phyloP scores from a whole-genome alignment of 2,329 filamentous ascomycete species.

The Exophiala bonariae region DNA sequence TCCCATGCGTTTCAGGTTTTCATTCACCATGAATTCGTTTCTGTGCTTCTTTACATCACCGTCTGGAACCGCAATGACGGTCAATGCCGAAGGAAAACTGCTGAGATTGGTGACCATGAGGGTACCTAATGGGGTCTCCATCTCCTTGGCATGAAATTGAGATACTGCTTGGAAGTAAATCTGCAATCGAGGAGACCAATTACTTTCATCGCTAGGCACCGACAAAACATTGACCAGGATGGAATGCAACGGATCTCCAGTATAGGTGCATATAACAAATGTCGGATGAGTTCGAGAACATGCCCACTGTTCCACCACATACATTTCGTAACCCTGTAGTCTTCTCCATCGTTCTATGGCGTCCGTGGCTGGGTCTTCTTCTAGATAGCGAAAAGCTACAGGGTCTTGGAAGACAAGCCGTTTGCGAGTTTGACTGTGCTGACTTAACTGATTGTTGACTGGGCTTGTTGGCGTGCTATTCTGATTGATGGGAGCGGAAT shows the following conservation, averaged over 20 bases:
- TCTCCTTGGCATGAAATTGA: constrained; percentile 79
- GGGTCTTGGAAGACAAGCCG: constrained; percentile 66
- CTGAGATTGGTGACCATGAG: constrained; percentile 94
- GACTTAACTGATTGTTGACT: constrained; percentile 20
- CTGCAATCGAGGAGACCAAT: constrained; percentile 76
- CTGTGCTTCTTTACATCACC: constrained; percentile 80
- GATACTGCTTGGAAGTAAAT: constrained; percentile 85
- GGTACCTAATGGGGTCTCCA: constrained; percentile 77
- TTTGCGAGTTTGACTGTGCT: constrained; percentile 33
- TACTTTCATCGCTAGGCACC: constrained; percentile 74
- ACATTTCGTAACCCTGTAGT: constrained; percentile 84
- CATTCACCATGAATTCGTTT: constrained; percentile 87
- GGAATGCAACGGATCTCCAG: constrained; percentile 76
- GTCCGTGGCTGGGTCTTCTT: constrained; percentile 75
- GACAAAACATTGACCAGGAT: constrained; percentile 79
- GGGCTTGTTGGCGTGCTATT: constrained; percentile 9
- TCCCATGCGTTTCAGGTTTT: constrained; percentile 85
- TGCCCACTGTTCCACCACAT: constrained; percentile 96
- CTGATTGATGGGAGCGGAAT: constrained; percentile 7
- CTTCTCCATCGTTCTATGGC: constrained; percentile 71
- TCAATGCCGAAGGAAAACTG: constrained; percentile 86
- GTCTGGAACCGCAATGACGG: constrained; percentile 85
- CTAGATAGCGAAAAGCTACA: constrained; percentile 71
- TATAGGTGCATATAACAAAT: constrained; percentile 89
- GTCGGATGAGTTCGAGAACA: constrained; percentile 89